Evolutionary conservation across 345 rosid species (phyloP).

Genomic region (Sisymbrium irio): DNA sequence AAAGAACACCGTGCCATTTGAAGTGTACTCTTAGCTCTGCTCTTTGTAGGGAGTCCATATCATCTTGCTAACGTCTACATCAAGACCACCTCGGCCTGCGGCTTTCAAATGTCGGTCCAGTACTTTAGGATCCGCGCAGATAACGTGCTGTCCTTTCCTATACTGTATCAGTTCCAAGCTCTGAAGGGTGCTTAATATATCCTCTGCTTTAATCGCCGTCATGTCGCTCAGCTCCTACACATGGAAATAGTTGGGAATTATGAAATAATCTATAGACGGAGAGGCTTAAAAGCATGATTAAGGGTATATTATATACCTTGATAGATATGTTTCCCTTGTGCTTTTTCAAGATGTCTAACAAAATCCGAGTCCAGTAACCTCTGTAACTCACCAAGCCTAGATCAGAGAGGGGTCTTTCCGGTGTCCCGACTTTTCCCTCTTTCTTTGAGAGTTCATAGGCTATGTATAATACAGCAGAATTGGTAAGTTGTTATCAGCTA

Average conservation of each 20-base stretch:
- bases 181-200: conserved; percentile 88
- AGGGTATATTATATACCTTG: conserved; percentile 49
- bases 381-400: conserved; percentile 93
- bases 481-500: not conserved
- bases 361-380: conserved; percentile 97
- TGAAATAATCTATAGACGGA: not conserved
- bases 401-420: conserved; percentile 98
- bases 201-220: conserved; percentile 98
- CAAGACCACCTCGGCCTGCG: conserved; percentile 96
- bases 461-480: conserved; percentile 37
- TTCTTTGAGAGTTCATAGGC: conserved; percentile 99
- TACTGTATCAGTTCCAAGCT: conserved; percentile 95
- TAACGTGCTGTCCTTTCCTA: conserved; percentile 98
- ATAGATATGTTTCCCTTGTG: conserved; percentile 98
- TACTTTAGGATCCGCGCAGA: conserved; percentile 97
- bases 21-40: conserved; percentile 48
- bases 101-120: conserved; percentile 98
- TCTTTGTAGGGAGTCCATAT: conserved; percentile 99
- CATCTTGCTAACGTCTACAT: conserved; percentile 92
- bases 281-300: not conserved
- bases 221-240: conserved; percentile 95
- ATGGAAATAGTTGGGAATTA: not conserved
- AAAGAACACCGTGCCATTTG: conserved; percentile 11
- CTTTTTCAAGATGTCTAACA: conserved; percentile 92
- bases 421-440: conserved; percentile 98